Base-by-base conservation (phyloP, 495 filamentous ascomycete species). In the Lasiosphaeria hispida region DNA sequence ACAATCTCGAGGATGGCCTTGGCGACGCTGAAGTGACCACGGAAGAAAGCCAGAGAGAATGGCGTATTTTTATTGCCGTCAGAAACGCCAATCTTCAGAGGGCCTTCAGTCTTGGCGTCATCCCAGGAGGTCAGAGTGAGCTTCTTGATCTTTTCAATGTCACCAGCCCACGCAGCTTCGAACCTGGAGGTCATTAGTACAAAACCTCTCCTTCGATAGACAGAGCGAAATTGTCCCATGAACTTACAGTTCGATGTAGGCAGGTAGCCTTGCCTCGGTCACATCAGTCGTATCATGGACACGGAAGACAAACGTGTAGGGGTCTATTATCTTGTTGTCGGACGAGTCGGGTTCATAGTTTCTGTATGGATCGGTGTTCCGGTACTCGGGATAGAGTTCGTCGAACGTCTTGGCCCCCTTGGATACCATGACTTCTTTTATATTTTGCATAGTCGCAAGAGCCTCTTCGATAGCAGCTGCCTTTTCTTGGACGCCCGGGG, bases 141-240 rank as follows among this genome's bases (percentile, higher is more conserved):
- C 3, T 57, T 62, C 62, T 84, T 83, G 67, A 87, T 78, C 3
- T 72, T 84, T 0, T 79, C 73, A 1, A 86, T 41, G 62, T 92
- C 83, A 3, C 86, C 85, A n/a, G 51, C 56, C 85, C 86, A 91
- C 1, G 83, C 83, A 9, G 88, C 87, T 64, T 90, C 80, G 54
- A 88, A 90, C 10, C 76, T 78, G 47, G n/a, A 61, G 4, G 19
- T 18, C 15, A 52, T 59, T 76, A 85, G 67, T 17, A 55, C 44
- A 10, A 5, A 19, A 13, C 10, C n/a, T n/a, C n/a, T n/a, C n/a
- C n/a, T n/a, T n/a, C n/a, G n/a, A n/a, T n/a, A n/a, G n/a, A 55
- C 33, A 30, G 4, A 3, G 17, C 39, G 36, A n/a, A n/a, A 30
- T 34, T 10, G 6, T 8, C 10, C 14, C 36, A 45, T 7, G 48